Base-by-base conservation (phyloP, 1,284 basidiomycete genomes). In the Marasmius fiardii region DNA sequence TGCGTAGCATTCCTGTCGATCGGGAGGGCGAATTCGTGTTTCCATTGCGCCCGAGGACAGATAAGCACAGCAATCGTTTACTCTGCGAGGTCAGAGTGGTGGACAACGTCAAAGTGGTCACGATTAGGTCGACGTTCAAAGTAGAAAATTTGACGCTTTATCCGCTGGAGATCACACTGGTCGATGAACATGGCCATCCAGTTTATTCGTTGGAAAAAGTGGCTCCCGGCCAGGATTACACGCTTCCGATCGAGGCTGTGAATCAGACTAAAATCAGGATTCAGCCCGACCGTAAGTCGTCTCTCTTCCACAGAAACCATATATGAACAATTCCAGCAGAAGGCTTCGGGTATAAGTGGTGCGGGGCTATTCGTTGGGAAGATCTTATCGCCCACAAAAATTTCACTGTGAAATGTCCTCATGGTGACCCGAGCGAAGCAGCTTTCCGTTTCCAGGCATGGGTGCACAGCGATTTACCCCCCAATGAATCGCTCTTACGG, bases 371-470 rank as follows among this genome's bases (percentile, higher is more conserved):
- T 53, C 83, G 90, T 54, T 97, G 95, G 86, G 93, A 97, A 64
- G 95, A 98, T 62, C 75, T 99, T 3, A 74, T 95, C 43, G 75
- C 84, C n/a, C 83, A 81, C 55, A 88, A 87, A 44, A 85, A 86
- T 31, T 85, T 95, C 52, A 88, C 92, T 1, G 82, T 99, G 55
- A 88, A 84, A 39, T 99, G 97, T 70, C 86, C 89, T 55, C 93
- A 96, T 63, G 80, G 83, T 43, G 87, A 94, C 64, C 77, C 84
- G 1, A 80, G 79, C 51, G 96, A 99, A 68, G 92, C 95, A 5
- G 86, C 95, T 1, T 99, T 99, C 80, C 88, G 94, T 43, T 95
- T 99, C 77, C 96, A 98, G 68, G 90, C 91, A 12, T 97, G 90
- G 80, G 90, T 92, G 2, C 85, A 93, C 59, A 91, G 86, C 54